These are phyloP conservation scores for Sclerotinia nivalis DNA, from an alignment of 2,329 filamentous ascomycete genomes.

Conservation along the genomic window DNA sequence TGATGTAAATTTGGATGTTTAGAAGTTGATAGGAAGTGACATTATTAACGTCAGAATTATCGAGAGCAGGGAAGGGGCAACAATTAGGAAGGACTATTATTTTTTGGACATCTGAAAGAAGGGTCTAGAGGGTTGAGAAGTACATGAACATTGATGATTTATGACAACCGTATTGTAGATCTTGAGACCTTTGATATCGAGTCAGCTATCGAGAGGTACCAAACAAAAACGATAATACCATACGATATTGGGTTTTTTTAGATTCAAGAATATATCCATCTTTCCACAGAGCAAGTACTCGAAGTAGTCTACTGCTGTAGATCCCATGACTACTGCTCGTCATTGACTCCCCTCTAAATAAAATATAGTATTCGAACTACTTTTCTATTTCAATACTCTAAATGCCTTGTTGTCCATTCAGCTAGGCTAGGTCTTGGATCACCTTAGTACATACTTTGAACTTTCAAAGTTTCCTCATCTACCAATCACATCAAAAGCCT, in stretches of 20 bases:
- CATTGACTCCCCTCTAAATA: neutral
- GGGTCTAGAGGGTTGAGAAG: no score
- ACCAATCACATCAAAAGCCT: constrained; percentile 1
- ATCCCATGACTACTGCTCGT: constrained; percentile 4
- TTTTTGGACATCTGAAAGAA: no score
- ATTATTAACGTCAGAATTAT: no score
- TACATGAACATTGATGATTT: no score
- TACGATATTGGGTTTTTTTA: neutral
- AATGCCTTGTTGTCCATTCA: constrained; percentile 8
- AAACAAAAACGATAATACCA: neutral
- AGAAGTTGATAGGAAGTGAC: no score
- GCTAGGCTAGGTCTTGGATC: neutral
- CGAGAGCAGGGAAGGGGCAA: no score
- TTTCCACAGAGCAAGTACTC: neutral
- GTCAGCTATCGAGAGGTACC: neutral
- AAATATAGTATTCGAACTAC: neutral
- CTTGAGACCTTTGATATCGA: no score
- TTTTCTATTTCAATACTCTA: no score
- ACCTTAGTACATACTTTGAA: neutral
- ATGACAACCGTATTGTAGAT: no score
- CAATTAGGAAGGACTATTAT: no score
- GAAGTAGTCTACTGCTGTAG: neutral
- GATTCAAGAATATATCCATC: neutral
- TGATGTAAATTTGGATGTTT: no score
- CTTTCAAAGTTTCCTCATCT: neutral